These are phyloP conservation scores for Brassica hybrid DNA, from an alignment of 441 rosid species.

Conservation along the genomic window DNA sequence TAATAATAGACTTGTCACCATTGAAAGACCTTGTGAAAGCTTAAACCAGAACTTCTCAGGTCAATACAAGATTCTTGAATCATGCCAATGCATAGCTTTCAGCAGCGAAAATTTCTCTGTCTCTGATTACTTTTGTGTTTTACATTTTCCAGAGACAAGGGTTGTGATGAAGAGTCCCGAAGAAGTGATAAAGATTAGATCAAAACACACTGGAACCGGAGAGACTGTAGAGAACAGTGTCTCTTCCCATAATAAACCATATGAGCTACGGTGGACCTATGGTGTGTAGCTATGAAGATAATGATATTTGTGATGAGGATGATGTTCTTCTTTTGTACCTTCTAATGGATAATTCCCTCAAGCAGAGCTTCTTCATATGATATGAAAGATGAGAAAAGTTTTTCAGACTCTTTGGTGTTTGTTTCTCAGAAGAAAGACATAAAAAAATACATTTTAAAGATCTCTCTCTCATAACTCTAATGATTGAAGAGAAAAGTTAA, in stretches of 20 bases:
- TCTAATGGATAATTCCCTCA: slow-evolving; percentile 79
- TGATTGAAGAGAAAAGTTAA: slow-evolving; percentile 27
- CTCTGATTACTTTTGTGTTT: slow-evolving; percentile 26
- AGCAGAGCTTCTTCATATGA: slow-evolving; percentile 84
- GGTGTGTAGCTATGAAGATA: slow-evolving; percentile 65
- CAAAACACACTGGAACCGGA: slow-evolving; percentile 48
- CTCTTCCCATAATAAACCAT: slow-evolving; percentile 77
- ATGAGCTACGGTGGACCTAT: slow-evolving; percentile 69
- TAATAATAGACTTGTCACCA: slow-evolving; percentile 16
- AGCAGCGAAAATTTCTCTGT: background rate
- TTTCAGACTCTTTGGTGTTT: slow-evolving; percentile 30
- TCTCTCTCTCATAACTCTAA: slow-evolving; percentile 12
- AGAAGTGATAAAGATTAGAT: slow-evolving; percentile 52
- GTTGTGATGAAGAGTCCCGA: slow-evolving; percentile 63
- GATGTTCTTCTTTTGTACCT: slow-evolving; percentile 86
- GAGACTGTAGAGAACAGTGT: slow-evolving; percentile 64
- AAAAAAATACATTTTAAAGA: slow-evolving; percentile 7
- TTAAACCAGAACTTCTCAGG: slow-evolving; percentile 44
- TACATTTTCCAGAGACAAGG: slow-evolving; percentile 56
- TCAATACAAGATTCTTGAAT: slow-evolving; percentile 24
- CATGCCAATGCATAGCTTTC: slow-evolving; percentile 10
- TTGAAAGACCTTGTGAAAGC: slow-evolving; percentile 38
- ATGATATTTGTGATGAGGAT: slow-evolving; percentile 66
- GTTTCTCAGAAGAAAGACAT: slow-evolving; percentile 36
- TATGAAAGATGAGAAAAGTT: slow-evolving; percentile 21